Evolutionary conservation across 1,284 basidiomycete species (phyloP), one percentile per base, ranked within the genome.

Genomic region (Boletellus deceptivus): DNA sequence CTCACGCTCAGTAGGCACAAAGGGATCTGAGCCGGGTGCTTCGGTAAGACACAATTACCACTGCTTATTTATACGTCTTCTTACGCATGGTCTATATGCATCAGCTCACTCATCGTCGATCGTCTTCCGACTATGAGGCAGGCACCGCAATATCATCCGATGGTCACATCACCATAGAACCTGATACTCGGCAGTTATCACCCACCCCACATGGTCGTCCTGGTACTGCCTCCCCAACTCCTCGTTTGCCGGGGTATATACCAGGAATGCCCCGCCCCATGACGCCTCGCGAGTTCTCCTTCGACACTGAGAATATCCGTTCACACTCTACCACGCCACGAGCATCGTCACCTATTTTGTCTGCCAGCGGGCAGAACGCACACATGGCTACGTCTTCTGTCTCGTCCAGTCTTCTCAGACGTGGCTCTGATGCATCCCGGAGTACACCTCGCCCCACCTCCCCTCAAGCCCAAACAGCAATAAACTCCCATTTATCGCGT

Each of bases 191-290:
- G 25, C 76, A 75, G 17, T 66, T 77, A 44, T 84, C 84, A 1
- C 84, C 83, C 39, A 72, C 78, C 36, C 72, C 72, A 8, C 65
- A 70, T 47, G 68, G 72, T 54, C 71, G 69, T 52, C 70, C 73
- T 35, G 71, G 71, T 27, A 71, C 73, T 22, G 69, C 70, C 31
- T 80, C 78, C 34, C 86, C 86, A 46, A 76, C 79, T 3, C 83
- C 82, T 49, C 80, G 79, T 18, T 63, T 88, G 20, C 88, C 88
- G 48, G 89, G 89, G n/a, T 91, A 91, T 68, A 83, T 90, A 51
- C 89, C 89, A 34, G 89, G 89, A 6, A 91, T 91, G 89, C 86
- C 86, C 31, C 75, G 89, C 42, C 89, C 89, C 13, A 89, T 91
- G 83, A 91, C 89, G 10, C 89, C 89, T 20, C 81, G 80, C 52